Conservation (phyloP, 306 rosid genomes). For the Cucurbita argyrosperma region DNA sequence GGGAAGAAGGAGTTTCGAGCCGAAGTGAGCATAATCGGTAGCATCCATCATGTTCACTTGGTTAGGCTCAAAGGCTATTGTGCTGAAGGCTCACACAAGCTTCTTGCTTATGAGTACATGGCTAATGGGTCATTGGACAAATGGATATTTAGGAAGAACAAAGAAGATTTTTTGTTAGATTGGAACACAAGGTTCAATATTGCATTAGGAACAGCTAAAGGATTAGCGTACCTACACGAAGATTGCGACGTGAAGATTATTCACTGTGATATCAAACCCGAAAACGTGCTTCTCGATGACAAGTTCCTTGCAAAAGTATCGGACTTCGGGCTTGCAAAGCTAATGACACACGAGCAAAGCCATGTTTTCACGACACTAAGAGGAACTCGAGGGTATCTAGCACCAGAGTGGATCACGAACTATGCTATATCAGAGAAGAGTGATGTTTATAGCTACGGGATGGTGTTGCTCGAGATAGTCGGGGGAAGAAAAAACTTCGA, state of each 20-base stretch:
- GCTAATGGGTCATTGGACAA: slow-evolving; percentile 74
- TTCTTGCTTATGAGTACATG: slow-evolving; percentile 79
- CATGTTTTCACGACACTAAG: slow-evolving; percentile 82
- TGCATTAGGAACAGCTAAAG: slow-evolving; percentile 86
- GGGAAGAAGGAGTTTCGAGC: slow-evolving; percentile 95
- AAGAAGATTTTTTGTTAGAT: slow-evolving; percentile 36
- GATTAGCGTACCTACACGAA: slow-evolving; percentile 78
- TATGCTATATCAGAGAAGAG: slow-evolving; percentile 92
- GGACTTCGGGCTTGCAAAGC: slow-evolving; percentile 80
- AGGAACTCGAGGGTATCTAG: slow-evolving; percentile 83
- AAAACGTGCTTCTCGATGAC: slow-evolving; percentile 75
- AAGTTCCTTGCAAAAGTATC: slow-evolving; percentile 71
- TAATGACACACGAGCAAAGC: slow-evolving; percentile 77
- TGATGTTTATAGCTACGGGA: slow-evolving; percentile 82
- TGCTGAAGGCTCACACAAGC: slow-evolving; percentile 68
- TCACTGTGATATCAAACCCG: slow-evolving; percentile 91
- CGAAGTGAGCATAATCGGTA: slow-evolving; percentile 89
- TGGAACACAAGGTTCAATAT: slow-evolving; percentile 71
- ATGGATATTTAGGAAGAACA: slow-evolving; percentile 61
- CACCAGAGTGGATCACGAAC: slow-evolving; percentile 94
- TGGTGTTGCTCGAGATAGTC: slow-evolving; percentile 70
- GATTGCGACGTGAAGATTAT: slow-evolving; percentile 80
- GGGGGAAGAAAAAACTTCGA: slow-evolving; percentile 82
- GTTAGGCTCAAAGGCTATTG: slow-evolving; percentile 75
- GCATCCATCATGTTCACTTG: slow-evolving; percentile 81